phyloP scores from a whole-genome alignment of 139 green algal genomes.

The Coelastrella sp. region DNA sequence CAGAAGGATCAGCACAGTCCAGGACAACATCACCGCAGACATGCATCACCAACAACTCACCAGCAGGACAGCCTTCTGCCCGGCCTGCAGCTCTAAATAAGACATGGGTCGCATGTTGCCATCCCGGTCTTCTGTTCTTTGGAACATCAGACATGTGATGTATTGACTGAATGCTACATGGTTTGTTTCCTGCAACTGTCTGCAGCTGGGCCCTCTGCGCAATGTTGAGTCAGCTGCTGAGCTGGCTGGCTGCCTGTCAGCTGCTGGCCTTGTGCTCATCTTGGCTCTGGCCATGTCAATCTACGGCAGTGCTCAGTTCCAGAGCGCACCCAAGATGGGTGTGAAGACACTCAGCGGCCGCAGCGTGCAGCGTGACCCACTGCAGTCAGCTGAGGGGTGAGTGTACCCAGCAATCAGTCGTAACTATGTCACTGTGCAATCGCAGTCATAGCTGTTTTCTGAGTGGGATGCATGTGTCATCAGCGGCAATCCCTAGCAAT shows the following conservation, averaged over 20 bases:
- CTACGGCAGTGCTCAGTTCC: slow-evolving; percentile 94
- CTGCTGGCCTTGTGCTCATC: slow-evolving; percentile 93
- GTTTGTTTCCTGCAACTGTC: neutral
- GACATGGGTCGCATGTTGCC: too few relatives aligned
- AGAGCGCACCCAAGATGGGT: slow-evolving; percentile 76
- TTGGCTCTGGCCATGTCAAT: slow-evolving; percentile 90
- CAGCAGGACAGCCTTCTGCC: too few relatives aligned
- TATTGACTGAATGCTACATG: neutral
- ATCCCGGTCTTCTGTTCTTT: too few relatives aligned
- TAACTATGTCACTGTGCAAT: too few relatives aligned
- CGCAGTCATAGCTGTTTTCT: slow-evolving; percentile 1
- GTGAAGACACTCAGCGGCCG: slow-evolving; percentile 96
- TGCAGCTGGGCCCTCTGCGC: slow-evolving; percentile 88
- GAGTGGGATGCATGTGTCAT: neutral
- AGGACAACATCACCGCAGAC: too few relatives aligned
- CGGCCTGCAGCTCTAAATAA: too few relatives aligned
- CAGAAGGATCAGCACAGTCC: too few relatives aligned
- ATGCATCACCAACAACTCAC: too few relatives aligned
- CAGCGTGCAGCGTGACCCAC: slow-evolving; percentile 77
- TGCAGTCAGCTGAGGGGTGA: slow-evolving; percentile 82
- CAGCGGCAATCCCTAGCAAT: neutral
- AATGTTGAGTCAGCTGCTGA: slow-evolving; percentile 85
- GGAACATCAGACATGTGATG: too few relatives aligned
- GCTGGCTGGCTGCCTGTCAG: slow-evolving; percentile 87
- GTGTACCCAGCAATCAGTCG: slow-evolving; percentile 2